Percentiles rank a stretch among this genome's conserved stretches.
These are phyloP conservation scores for Cladochytrium replicatum DNA, from an alignment of 192 early-diverging fungal genomes.

Conservation along the genomic window DNA sequence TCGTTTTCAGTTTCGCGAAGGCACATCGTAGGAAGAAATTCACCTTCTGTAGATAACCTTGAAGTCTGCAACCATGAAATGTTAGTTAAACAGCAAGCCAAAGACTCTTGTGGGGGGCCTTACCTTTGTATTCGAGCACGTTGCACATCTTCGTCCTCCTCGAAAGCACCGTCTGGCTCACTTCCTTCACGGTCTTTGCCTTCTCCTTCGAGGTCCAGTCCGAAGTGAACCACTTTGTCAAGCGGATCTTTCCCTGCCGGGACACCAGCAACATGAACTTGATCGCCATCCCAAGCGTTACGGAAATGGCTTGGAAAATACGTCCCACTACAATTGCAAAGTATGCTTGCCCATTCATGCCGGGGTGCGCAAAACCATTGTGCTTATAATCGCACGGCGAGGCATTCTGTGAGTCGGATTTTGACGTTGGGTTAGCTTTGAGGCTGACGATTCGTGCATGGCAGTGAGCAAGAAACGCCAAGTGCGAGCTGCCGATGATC, in stretches of 20 bases:
- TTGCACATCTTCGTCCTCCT: constrained; percentile 95
- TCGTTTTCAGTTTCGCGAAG: neutral
- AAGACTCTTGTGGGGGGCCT: constrained; percentile 1
- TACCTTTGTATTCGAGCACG: constrained; percentile 91
- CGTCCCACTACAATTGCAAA: too few species aligned
- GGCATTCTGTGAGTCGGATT: too few species aligned
- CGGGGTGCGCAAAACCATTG: too few species aligned
- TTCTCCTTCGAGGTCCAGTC: constrained; percentile 78
- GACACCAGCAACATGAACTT: constrained; percentile 44
- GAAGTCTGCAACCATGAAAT: constrained; percentile 33
- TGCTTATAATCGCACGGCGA: too few species aligned
- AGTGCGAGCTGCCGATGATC: too few species aligned
- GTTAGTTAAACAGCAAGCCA: neutral
- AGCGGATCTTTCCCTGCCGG: constrained; percentile 42
- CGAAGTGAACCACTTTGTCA: constrained; percentile 48
- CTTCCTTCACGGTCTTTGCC: constrained; percentile 87
- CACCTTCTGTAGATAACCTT: constrained; percentile 70
- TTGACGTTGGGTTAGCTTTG: too few species aligned
- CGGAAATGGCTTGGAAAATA: too few species aligned
- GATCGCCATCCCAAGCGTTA: constrained; percentile 22
- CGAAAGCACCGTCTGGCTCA: constrained; percentile 76
- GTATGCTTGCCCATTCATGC: too few species aligned
- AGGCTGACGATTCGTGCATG: too few species aligned
- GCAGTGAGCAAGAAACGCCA: too few species aligned
- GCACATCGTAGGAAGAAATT: neutral